These are phyloP conservation scores for Aschersonia sp. DNA, from an alignment of 2,329 filamentous ascomycete species.

Conservation along the genomic window DNA sequence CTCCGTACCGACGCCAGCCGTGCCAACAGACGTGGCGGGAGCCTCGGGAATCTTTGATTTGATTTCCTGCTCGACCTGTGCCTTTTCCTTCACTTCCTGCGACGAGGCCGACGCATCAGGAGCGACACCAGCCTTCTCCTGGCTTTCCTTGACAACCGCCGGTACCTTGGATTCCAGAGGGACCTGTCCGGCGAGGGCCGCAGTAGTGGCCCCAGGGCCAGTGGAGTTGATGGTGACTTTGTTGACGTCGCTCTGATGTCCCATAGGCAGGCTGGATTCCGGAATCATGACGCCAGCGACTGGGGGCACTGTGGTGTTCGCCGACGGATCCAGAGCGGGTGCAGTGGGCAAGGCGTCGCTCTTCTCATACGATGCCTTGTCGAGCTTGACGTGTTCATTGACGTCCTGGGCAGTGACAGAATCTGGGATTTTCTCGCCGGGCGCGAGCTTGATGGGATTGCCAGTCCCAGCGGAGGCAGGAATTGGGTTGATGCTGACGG, in stretches of 20 bases:
- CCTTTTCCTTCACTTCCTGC: slow-evolving; percentile 56
- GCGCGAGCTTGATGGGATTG: slow-evolving; percentile 67
- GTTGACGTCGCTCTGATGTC: slow-evolving; percentile 23
- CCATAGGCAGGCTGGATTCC: slow-evolving; percentile 65
- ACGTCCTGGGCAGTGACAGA: slow-evolving; percentile 51
- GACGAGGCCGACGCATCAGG: slow-evolving; percentile 56
- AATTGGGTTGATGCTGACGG: slow-evolving; percentile 44
- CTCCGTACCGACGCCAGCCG: slow-evolving; percentile 33
- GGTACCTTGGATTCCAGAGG: slow-evolving; percentile 41
- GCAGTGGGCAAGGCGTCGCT: slow-evolving; percentile 47
- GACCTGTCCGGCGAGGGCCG: slow-evolving; percentile 51
- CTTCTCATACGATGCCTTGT: slow-evolving; percentile 78
- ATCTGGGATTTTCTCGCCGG: slow-evolving; percentile 70
- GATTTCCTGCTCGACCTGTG: slow-evolving; percentile 54
- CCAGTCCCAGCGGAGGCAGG: slow-evolving; percentile 48
- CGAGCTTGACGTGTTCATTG: slow-evolving; percentile 59
- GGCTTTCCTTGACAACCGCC: slow-evolving; percentile 52
- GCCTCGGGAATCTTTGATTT: slow-evolving; percentile 50
- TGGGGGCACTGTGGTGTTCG: slow-evolving; percentile 31
- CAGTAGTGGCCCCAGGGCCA: slow-evolving; percentile 47
- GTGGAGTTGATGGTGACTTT: slow-evolving; percentile 31
- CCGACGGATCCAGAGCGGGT: background rate
- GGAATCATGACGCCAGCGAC: slow-evolving; percentile 55
- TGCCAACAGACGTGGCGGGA: slow-evolving; percentile 41
- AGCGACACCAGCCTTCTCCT: slow-evolving; percentile 45